Percentiles rank a stretch among this genome's conserved stretches.
Evolutionary conservation across 495 filamentous ascomycete species (phyloP).

Genomic region (Terfezia claveryi): DNA sequence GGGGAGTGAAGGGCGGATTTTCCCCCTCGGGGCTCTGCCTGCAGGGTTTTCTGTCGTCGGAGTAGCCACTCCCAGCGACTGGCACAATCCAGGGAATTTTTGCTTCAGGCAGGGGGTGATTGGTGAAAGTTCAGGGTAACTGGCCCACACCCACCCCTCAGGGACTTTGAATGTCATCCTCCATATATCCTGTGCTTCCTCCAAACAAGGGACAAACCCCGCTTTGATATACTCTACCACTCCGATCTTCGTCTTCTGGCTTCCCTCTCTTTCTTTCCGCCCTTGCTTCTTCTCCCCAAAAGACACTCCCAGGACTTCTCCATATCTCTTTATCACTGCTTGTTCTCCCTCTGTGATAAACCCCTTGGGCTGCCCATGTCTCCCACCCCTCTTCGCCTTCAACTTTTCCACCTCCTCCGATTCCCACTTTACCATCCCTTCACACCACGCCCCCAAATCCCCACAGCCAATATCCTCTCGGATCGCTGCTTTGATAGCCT

Average conservation of each 20-base stretch:
- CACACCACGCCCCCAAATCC: neutral
- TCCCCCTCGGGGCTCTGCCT: too few species aligned
- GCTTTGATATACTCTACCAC: neutral
- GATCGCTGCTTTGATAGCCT: neutral
- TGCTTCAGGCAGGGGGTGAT: too few species aligned
- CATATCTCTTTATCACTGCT: neutral
- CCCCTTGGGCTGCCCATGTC: too few species aligned
- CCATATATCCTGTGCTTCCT: neutral
- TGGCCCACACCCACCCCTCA: neutral
- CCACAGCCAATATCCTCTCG: neutral
- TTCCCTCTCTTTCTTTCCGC: neutral
- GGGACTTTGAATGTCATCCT: neutral
- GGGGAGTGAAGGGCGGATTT: too few species aligned
- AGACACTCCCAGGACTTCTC: neutral
- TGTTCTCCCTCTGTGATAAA: neutral
- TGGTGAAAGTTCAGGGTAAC: neutral
- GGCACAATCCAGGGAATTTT: too few species aligned
- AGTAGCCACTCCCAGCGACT: too few species aligned
- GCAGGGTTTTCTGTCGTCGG: too few species aligned
- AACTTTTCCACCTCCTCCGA: neutral
- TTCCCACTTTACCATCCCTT: neutral
- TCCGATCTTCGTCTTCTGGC: neutral
- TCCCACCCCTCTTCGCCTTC: too few species aligned
- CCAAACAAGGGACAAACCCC: neutral
- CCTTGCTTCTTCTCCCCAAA: neutral